A percentile compares a stretch with the other conserved stretches of the same genome.
Conservation (phyloP, 139 green algal genomes). For the Chlorella ohadii region DNA sequence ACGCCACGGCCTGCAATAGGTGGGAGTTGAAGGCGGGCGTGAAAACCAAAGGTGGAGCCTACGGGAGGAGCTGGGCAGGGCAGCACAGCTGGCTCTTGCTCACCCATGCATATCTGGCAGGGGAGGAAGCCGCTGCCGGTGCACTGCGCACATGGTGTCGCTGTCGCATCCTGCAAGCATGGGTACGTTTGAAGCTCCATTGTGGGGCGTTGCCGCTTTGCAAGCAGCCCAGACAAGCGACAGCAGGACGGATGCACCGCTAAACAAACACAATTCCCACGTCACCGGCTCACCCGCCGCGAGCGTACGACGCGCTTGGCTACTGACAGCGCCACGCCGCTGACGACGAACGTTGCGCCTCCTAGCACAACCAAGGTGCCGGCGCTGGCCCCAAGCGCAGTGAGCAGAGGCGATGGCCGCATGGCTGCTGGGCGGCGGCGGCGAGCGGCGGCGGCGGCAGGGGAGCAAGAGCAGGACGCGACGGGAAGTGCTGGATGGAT, state of each 20-base stretch:
- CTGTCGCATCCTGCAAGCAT: slow-evolving; percentile 35
- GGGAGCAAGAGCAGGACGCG: too few species aligned
- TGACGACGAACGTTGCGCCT: slow-evolving; percentile 28
- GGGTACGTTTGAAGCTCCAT: too few species aligned
- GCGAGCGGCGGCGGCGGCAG: too few species aligned
- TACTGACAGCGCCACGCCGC: slow-evolving; percentile 13
- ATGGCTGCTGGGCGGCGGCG: neutral
- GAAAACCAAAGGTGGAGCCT: too few species aligned
- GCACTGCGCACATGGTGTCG: slow-evolving; percentile 33
- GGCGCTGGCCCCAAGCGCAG: slow-evolving; percentile 19
- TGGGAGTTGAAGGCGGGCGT: too few species aligned
- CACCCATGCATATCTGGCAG: slow-evolving; percentile 45
- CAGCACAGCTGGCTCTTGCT: neutral
- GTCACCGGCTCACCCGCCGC: neutral
- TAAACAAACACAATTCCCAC: too few species aligned
- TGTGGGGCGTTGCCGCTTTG: neutral
- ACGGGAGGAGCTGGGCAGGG: too few species aligned
- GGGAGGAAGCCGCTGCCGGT: slow-evolving; percentile 8
- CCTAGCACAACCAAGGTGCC: slow-evolving; percentile 37
- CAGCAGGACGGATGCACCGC: too few species aligned
- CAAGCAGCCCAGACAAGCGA: too few species aligned
- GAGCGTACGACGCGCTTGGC: slow-evolving; percentile 13
- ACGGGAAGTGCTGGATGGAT: too few species aligned
- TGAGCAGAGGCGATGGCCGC: slow-evolving; percentile 26
- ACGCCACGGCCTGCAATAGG: slow-evolving; percentile 16